Percentiles rank a stretch among this genome's conserved stretches.
These are phyloP conservation scores for Podila horticola DNA, from an alignment of 192 early-diverging fungal species.

Conservation along the genomic window DNA sequence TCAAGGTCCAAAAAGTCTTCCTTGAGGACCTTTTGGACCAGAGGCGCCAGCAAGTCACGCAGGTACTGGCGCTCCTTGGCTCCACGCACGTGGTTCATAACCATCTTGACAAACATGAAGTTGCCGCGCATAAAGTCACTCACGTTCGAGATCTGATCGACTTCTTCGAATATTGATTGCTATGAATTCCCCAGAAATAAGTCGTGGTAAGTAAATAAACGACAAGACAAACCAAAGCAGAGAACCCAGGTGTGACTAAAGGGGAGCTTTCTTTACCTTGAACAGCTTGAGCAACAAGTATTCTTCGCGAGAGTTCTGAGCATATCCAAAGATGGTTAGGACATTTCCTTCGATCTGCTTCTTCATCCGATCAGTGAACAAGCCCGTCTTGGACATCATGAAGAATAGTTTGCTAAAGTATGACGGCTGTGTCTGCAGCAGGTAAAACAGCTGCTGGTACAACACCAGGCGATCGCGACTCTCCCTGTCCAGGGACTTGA, in stretches of 20 bases:
- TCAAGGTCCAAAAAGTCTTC: conserved; percentile 88
- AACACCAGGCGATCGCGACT: conserved; percentile 77
- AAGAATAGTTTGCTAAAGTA: conserved; percentile 93
- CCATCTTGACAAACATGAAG: conserved; percentile 97
- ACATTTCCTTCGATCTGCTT: conserved; percentile 92
- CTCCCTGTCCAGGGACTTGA: conserved; percentile 88
- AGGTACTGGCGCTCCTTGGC: conserved; percentile 96
- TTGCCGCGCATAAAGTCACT: conserved; percentile 96
- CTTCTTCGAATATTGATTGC: conserved; percentile 87
- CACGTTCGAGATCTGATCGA: conserved; percentile 81
- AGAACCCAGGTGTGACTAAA: too few species aligned
- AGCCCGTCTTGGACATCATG: conserved; percentile 85
- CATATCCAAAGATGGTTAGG: conserved; percentile 95
- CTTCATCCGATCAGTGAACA: conserved; percentile 64
- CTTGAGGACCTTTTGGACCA: conserved; percentile 82
- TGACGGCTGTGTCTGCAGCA: conserved; percentile 95
- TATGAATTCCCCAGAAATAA: conserved; percentile 10
- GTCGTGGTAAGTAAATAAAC: not conserved
- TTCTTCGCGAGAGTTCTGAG: conserved; percentile 96
- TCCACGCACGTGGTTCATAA: conserved; percentile 94
- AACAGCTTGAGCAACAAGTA: conserved; percentile 95
- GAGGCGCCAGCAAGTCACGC: conserved; percentile 81
- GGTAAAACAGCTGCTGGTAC: conserved; percentile 96
- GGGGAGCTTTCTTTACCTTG: conserved; percentile 62
- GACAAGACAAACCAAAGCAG: not conserved